Percentiles rank a stretch among this genome's conserved stretches.
phyloP scores from a whole-genome alignment of 768 basidiomycete genomes.

The Mycena polygramma region DNA sequence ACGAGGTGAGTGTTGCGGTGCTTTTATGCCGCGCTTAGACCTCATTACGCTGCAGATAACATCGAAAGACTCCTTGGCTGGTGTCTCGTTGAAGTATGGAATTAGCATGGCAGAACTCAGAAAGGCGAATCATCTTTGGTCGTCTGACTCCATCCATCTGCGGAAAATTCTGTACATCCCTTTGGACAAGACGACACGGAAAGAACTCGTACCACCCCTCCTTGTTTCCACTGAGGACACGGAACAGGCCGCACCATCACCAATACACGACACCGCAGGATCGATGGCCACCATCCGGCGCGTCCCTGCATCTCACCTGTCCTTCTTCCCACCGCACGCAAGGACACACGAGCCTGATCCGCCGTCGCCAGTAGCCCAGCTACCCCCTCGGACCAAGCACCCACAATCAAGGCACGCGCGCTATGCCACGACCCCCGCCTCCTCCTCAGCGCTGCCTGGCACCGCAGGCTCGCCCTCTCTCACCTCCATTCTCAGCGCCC shows the following conservation, averaged over 20 bases:
- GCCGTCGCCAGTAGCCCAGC: conserved; percentile 32
- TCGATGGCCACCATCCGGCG: conserved; percentile 53
- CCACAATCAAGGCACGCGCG: conserved; percentile 31
- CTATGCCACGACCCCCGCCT: conserved; percentile 36
- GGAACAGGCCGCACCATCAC: conserved; percentile 27
- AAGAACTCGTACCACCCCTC: conserved; percentile 43
- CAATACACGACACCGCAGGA: conserved; percentile 31
- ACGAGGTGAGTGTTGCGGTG: conserved; percentile 58
- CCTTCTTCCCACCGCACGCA: conserved; percentile 66
- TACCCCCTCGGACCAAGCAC: conserved; percentile 29
- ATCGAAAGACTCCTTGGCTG: conserved; percentile 83
- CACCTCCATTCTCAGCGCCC: conserved; percentile 58
- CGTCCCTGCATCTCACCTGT: conserved; percentile 64
- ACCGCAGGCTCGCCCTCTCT: conserved; percentile 46
- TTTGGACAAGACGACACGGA: conserved; percentile 66
- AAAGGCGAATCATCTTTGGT: conserved; percentile 92
- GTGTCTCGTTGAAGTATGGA: conserved; percentile 91
- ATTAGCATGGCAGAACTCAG: conserved; percentile 87
- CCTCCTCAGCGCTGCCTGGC: conserved; percentile 20
- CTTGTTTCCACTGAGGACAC: conserved; percentile 35
- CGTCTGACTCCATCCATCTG: conserved; percentile 92
- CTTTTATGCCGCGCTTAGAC: too few species aligned
- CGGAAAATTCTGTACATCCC: conserved; percentile 88
- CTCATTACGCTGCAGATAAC: conserved; percentile 67
- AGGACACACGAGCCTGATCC: conserved; percentile 39